A percentile compares a stretch with the other conserved stretches of the same genome.
These are phyloP conservation scores for Mortierella sp. DNA, from an alignment of 371 early-diverging fungal genomes.

Conservation along the genomic window DNA sequence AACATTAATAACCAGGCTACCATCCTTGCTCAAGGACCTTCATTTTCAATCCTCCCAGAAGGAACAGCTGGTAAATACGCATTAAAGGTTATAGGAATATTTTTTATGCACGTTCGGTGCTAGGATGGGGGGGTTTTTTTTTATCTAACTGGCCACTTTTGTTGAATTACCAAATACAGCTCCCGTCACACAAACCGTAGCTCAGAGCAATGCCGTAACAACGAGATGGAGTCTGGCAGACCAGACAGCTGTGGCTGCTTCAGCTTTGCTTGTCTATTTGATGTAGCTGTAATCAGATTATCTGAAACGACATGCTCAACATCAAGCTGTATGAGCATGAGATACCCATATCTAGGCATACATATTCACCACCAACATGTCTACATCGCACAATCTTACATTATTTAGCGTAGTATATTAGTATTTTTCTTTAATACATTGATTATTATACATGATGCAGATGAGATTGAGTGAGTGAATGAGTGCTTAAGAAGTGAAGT, in stretches of 20 bases:
- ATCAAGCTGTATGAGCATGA: too few species aligned
- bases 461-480: not conserved
- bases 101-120: too few species aligned
- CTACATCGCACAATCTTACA: not conserved
- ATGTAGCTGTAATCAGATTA: not conserved
- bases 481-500: not conserved
- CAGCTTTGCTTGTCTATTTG: not conserved
- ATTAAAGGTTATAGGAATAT: not conserved
- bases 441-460: not conserved
- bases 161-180: not conserved
- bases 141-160: too few species aligned
- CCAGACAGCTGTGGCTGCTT: not conserved
- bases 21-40: constrained; percentile 25
- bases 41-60: constrained; percentile 29
- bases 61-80: constrained; percentile 29
- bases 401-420: not conserved
- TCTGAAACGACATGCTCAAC: too few species aligned
- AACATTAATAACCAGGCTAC: constrained; percentile 25
- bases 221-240: constrained; percentile 13
- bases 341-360: too few species aligned
- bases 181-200: constrained; percentile 1
- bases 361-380: too few species aligned
- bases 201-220: not conserved
- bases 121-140: too few species aligned
- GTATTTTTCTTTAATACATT: not conserved